Percentiles rank a stretch among this genome's conserved stretches.
Evolutionary conservation across 345 rosid genomes (phyloP).

Genomic region (Citrus australasica): DNA sequence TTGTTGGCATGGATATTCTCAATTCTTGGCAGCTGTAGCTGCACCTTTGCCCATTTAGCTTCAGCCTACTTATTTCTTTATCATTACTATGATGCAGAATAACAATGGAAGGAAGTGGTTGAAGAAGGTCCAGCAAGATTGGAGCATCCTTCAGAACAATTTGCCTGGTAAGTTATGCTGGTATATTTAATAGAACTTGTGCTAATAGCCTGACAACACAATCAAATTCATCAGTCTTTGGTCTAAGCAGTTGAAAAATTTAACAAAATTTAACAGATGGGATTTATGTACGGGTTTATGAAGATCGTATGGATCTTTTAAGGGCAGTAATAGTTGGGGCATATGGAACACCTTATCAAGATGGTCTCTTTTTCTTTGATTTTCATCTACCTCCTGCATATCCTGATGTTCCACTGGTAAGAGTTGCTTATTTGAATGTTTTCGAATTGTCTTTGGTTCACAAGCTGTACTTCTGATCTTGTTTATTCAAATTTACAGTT

Average conservation of each 20-base stretch:
- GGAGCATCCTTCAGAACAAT: slow-evolving; percentile 95
- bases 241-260: slow-evolving; percentile 7
- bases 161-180: slow-evolving; percentile 68
- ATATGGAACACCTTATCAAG: slow-evolving; percentile 97
- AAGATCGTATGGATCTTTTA: slow-evolving; percentile 92
- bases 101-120: slow-evolving; percentile 82
- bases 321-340: slow-evolving; percentile 94
- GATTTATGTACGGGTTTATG: slow-evolving; percentile 81
- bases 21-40: neutral
- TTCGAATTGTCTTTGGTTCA: neutral
- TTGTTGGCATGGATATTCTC: neutral
- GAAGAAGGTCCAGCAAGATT: slow-evolving; percentile 95
- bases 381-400: slow-evolving; percentile 87
- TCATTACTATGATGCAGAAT: slow-evolving; percentile 40
- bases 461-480: neutral
- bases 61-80: neutral
- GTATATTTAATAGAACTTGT: slow-evolving; percentile 2
- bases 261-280: slow-evolving; percentile 48
- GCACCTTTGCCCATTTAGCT: neutral
- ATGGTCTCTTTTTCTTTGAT: slow-evolving; percentile 97
- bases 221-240: neutral
- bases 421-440: slow-evolving; percentile 15
- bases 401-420: slow-evolving; percentile 89
- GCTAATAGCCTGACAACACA: neutral
- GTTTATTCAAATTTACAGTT: neutral